A percentile compares a stretch with the other conserved stretches of the same genome.
Conservation (phyloP, 140 eudicot genomes). For the Stevia rebaudiana region DNA sequence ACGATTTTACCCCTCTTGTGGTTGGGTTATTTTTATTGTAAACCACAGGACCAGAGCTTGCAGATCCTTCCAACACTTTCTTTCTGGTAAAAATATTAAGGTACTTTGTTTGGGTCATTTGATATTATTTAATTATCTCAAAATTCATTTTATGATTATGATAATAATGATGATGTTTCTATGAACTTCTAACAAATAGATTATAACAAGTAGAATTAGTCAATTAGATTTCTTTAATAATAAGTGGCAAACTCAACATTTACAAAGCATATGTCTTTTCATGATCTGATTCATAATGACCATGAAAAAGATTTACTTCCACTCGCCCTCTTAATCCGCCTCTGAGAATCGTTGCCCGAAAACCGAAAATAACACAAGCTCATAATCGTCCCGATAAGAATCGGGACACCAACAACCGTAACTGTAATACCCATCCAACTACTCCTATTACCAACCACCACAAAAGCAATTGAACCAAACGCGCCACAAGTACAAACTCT, state of each 20-base stretch:
- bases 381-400: conserved; percentile 66
- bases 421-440: conserved; percentile 79
- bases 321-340: conserved; percentile 65
- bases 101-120: not conserved
- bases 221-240: no score
- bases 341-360: conserved; percentile 70
- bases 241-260: conserved; percentile 4
- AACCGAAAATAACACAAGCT: conserved; percentile 68
- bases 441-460: conserved; percentile 68
- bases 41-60: conserved; percentile 62
- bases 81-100: not conserved
- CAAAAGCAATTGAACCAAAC: conserved; percentile 71
- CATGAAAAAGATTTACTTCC: conserved; percentile 89
- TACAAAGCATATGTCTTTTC: conserved; percentile 71
- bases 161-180: no score
- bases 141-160: not conserved
- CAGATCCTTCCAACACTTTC: not conserved
- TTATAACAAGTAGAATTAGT: no score
- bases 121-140: not conserved
- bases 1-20: conserved; percentile 45
- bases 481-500: conserved; percentile 90
- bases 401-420: conserved; percentile 69
- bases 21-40: conserved; percentile 71
- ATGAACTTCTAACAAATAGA: not conserved
- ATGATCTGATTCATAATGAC: conserved; percentile 66